Conservation (phyloP, 73 alveolate species). For the Paraurostyla sp. region DNA sequence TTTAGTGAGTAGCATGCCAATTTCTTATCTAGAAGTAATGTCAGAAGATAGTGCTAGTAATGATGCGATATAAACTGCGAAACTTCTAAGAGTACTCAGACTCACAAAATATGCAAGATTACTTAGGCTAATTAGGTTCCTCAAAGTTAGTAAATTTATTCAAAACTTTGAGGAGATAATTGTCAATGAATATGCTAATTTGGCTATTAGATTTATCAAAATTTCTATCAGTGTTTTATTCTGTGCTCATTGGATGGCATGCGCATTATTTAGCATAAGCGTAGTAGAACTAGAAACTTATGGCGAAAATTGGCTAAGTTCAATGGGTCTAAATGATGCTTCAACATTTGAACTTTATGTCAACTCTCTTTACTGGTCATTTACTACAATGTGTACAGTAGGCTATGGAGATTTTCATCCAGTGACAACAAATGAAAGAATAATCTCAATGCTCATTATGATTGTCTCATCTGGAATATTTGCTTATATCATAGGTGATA, state of each 20-base stretch:
- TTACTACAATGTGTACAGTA: constrained; percentile 85
- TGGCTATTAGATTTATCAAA: constrained; percentile 24
- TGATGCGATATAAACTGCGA: constrained; percentile 26
- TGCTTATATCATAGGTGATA: constrained; percentile 81
- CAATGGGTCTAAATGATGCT: constrained; percentile 58
- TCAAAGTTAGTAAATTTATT: constrained; percentile 32
- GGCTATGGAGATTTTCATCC: constrained; percentile 94
- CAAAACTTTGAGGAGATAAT: constrained; percentile 50
- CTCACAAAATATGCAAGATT: constrained; percentile 36
- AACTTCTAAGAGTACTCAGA: constrained; percentile 52
- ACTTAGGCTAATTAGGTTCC: constrained; percentile 11
- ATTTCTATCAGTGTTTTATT: constrained; percentile 21
- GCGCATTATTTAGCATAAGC: constrained; percentile 1
- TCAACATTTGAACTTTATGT: constrained; percentile 74
- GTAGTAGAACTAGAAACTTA: background rate
- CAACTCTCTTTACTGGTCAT: constrained; percentile 83
- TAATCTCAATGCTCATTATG: constrained; percentile 74
- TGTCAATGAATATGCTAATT: constrained; percentile 45
- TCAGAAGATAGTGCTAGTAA: background rate
- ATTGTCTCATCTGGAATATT: constrained; percentile 75
- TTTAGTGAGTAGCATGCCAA: constrained; percentile 21
- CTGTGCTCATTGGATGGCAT: constrained; percentile 71
- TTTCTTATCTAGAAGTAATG: background rate
- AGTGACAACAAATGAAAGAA: constrained; percentile 80
- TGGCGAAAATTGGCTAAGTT: constrained; percentile 65